Conservation (phyloP, 352 stramenopile species). For the Elongisporangium anandrum region DNA sequence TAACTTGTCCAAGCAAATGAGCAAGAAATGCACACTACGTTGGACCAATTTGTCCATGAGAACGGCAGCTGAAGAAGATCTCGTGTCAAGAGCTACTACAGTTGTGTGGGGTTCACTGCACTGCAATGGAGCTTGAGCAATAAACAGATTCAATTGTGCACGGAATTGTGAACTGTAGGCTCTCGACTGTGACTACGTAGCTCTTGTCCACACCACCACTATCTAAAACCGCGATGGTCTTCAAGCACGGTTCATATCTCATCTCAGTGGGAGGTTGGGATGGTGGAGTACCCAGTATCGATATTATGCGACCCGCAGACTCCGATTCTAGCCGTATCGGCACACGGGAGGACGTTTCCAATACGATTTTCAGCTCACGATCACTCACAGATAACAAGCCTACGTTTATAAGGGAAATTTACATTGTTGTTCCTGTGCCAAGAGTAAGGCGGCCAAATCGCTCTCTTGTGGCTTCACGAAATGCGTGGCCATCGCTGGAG, state of each 20-base stretch:
- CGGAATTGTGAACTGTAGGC: neutral
- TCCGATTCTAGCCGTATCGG: neutral
- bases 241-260: neutral
- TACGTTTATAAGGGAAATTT: neutral
- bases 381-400: neutral
- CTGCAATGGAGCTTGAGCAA: too few relatives aligned
- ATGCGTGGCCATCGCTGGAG: neutral
- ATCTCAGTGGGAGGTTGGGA: neutral
- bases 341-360: neutral
- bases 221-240: neutral
- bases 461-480: neutral
- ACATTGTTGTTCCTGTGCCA: neutral
- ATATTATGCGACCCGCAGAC: neutral
- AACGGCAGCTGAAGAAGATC: too few relatives aligned
- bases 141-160: too few relatives aligned
- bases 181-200: neutral
- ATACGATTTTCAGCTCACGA: neutral
- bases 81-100: too few relatives aligned
- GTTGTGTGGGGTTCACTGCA: too few relatives aligned
- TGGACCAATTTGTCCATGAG: too few relatives aligned
- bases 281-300: too few relatives aligned
- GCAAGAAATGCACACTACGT: too few relatives aligned
- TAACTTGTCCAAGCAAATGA: too few relatives aligned
- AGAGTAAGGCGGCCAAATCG: neutral
- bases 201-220: neutral